Base-by-base conservation (phyloP, 257 asterid species). In the Nicotiana obtusifolia region DNA sequence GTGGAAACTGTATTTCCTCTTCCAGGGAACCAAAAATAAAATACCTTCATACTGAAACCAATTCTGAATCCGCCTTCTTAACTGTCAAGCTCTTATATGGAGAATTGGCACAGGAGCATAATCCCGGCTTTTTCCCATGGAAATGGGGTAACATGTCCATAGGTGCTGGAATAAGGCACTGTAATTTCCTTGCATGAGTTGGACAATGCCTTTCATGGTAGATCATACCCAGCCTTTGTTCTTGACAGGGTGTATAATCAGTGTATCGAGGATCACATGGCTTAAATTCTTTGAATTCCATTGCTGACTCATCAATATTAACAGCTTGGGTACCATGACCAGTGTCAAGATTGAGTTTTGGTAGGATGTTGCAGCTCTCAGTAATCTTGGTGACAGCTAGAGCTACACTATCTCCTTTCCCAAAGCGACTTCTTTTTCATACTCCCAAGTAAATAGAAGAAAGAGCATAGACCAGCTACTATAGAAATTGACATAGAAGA, bases 171-270 rank as follows among this genome's bases (percentile, higher is more conserved):
- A 95, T 88, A 65, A 92, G 96, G 87, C 97, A 95, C 75, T 84
- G 95, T 79, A 92, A 87, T 90, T 95, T 93, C 88, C 93, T 90
- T 57, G 60, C 89, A 76, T 92, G 89, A 83, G 98, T 91, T 83
- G 92, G 94, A 78, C 96, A 95, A 83, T 93, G 97, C 85, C 98
- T 95, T 88, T 95, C 98, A n/a, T 97, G 89, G 83, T 95, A 95
- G 80, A 87, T 92, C 97, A 95, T 95, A 68, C 86, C 98, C 88
- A 0, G 97, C 10, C 79, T 88, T 83, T 93, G 98, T 84, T 95
- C 98, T 83, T 92, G 98, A 87, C 98, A 94, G 35, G 97, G 97
- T 0, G 97, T 93, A 87, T 88, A 92, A 85, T 93, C 98, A 3
- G 94, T 88, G 94, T 81, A 95, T 66, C 84, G 87, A 69, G 93